Conservation (phyloP, 345 rosid genomes). For the Luvunga scandens region DNA sequence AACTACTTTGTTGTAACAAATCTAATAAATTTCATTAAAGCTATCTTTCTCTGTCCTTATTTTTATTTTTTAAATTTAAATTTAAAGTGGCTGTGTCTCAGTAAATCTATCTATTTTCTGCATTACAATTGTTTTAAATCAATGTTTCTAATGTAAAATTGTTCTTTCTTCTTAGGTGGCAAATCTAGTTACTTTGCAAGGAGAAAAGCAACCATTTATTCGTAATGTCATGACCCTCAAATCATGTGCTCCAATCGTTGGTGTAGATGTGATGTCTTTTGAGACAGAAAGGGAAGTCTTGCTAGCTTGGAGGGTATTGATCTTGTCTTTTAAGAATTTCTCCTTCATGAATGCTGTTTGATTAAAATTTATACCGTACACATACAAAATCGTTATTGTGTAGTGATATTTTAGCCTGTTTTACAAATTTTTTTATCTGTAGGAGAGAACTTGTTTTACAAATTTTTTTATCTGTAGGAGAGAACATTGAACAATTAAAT, state of each 20-base stretch:
- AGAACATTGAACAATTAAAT: not conserved
- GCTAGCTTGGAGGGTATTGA: conserved; percentile 92
- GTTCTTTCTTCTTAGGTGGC: conserved; percentile 63
- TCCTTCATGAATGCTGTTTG: not conserved
- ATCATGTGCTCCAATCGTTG: conserved; percentile 88
- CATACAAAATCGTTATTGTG: not conserved
- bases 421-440: not conserved
- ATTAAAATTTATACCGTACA: not conserved
- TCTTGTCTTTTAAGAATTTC: conserved; percentile 16
- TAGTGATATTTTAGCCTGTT: not conserved
- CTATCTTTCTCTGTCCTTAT: not conserved
- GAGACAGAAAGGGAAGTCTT: conserved; percentile 85
- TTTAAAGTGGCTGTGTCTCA: not conserved
- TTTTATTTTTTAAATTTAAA: not conserved
- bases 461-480: not conserved
- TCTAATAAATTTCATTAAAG: conserved; percentile 6
- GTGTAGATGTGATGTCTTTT: conserved; percentile 93
- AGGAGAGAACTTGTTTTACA: not conserved
- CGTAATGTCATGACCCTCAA: conserved; percentile 97
- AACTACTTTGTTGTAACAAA: not conserved
- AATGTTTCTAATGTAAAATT: conserved; percentile 20
- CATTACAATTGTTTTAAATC: conserved; percentile 7
- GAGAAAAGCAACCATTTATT: conserved; percentile 80
- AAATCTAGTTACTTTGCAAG: conserved; percentile 89
- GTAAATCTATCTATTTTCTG: conserved; percentile 8